phyloP scores from a whole-genome alignment of 495 filamentous ascomycete species.

The Clavariopsis aquatica region DNA sequence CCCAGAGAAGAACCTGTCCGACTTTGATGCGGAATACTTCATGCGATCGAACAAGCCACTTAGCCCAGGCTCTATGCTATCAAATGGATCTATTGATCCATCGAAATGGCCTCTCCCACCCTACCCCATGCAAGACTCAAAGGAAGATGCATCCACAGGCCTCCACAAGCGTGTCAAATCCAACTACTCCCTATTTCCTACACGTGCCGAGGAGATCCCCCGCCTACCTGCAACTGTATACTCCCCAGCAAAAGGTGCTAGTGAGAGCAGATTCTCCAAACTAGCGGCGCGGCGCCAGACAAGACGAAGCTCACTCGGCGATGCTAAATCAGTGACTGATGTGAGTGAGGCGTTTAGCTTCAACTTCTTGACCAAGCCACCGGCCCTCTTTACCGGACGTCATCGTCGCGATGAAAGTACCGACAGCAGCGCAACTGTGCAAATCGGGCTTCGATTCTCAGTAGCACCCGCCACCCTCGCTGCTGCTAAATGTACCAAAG shows the following conservation, averaged over 20 bases:
- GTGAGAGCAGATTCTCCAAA: constrained; percentile 10
- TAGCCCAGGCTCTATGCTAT: constrained; percentile 25
- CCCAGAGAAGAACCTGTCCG: constrained; percentile 30
- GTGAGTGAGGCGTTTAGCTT: constrained; percentile 35
- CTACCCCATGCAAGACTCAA: constrained; percentile 13
- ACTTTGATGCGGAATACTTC: constrained; percentile 31
- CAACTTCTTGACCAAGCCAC: constrained; percentile 26
- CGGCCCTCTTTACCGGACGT: constrained; percentile 22
- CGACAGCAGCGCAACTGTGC: constrained; percentile 39
- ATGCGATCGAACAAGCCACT: constrained; percentile 20
- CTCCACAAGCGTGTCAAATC: constrained; percentile 35
- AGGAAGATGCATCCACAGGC: constrained; percentile 14
- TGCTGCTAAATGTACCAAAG: constrained; percentile 32
- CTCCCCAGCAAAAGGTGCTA: constrained; percentile 27
- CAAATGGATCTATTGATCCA: constrained; percentile 23
- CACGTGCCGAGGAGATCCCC: constrained; percentile 37
- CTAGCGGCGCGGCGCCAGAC: constrained; percentile 29
- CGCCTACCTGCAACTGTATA: constrained; percentile 39
- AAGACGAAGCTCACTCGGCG: constrained; percentile 15
- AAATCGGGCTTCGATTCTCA: constrained; percentile 41
- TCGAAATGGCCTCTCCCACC: constrained; percentile 39
- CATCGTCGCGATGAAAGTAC: constrained; percentile 30
- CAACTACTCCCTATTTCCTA: constrained; percentile 39
- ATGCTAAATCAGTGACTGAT: constrained; percentile 37
- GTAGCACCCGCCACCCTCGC: constrained; percentile 39